Base-by-base conservation (phyloP, 192 early-diverging fungal genomes). In the Obelidium mucronatum region DNA sequence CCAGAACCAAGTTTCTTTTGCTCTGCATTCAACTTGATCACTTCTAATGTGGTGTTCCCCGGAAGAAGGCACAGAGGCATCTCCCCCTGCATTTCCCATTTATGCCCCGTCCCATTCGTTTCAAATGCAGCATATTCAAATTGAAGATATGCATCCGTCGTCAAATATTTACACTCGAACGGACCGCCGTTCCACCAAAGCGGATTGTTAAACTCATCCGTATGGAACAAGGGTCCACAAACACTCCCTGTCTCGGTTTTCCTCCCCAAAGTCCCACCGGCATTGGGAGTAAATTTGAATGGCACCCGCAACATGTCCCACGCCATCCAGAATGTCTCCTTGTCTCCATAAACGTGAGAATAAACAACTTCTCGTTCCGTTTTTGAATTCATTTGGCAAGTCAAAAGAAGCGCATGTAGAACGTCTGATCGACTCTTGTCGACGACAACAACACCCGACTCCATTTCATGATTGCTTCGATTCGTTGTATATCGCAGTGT, bases 371-470 rank as follows among this genome's bases (percentile, higher is more conserved):
- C 74, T n/a, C 81, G 52, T 40, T 70, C 60, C 22, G 55, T 42
- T 33, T 70, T 63, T 19, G 54, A 53, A 55, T 91, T 91, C 77
- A 90, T 78, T 52, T 85, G 80, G 65, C 88, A 89, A 0, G 80
- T 83, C 0, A 85, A 77, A 3, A 92, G 37, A 19, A 92, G 31
- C 2, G 86, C 89, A 22, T 87, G 58, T 42, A 91, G 74, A 22
- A 39, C 40, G 17, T 62, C 52, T 0, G 82, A 76, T 2, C 81
- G 77, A 52, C 61, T 67, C 54, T 92, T 92, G 81, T 92, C 82
- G 30, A 91, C 82, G 19, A 91, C 63, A 1, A 92, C 90, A 2
- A 90, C 86, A 13, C 91, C 90, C 6, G 88, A 89, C 64, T 92
- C 91, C 71, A 85, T 81, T 63, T 92, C 91, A 40, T 90, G 90